A percentile compares a stretch with the other conserved stretches of the same genome.
phyloP scores from a whole-genome alignment of 495 filamentous ascomycete species.

The Podospora anserina region DNA sequence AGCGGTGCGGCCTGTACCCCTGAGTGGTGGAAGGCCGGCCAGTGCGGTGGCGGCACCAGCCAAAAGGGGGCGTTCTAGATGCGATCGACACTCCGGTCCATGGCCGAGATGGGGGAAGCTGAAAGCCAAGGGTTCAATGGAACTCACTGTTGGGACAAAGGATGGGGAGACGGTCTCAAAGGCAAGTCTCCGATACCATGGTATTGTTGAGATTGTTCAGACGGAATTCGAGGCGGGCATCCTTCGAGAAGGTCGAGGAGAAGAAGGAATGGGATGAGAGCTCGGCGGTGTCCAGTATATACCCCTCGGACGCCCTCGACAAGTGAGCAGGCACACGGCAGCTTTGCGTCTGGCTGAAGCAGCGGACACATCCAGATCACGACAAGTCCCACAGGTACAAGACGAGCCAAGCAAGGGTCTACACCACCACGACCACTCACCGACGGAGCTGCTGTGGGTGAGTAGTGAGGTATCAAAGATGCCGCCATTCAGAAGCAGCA shows the following conservation, averaged over 20 bases:
- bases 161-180: neutral
- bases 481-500: constrained; percentile 1
- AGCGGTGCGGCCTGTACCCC: neutral
- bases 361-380: neutral
- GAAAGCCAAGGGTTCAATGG: constrained; percentile 3
- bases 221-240: neutral
- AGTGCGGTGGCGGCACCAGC: constrained; percentile 6
- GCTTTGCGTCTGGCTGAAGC: constrained; percentile 3
- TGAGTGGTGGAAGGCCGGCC: neutral
- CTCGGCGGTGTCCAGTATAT: neutral
- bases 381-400: neutral
- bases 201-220: neutral
- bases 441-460: neutral
- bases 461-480: neutral
- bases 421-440: constrained; percentile 1
- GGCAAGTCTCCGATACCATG: neutral
- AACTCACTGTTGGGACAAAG: neutral
- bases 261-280: neutral
- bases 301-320: neutral
- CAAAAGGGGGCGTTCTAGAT: constrained; percentile 1
- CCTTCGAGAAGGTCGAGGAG: neutral
- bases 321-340: neutral
- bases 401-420: neutral
- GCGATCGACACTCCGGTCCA: constrained; percentile 12
- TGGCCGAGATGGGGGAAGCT: constrained; percentile 5